phyloP scores from a whole-genome alignment of 371 early-diverging fungal genomes.

The Rhizopus sp. region DNA sequence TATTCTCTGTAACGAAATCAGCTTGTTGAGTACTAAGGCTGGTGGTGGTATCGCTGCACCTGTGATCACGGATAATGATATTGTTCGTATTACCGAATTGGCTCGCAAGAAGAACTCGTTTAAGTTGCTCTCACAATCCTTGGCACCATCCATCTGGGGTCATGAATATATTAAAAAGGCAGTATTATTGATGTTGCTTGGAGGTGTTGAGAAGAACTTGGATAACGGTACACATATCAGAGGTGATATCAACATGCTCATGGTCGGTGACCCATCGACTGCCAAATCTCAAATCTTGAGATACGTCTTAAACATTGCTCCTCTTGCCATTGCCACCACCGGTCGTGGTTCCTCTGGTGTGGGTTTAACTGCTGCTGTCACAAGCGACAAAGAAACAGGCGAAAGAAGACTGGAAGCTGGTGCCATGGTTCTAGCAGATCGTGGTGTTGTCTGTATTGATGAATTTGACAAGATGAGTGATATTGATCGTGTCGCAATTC shows the following conservation, averaged over 20 bases:
- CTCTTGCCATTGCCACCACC: conserved; percentile 93
- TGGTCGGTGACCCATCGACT: conserved; percentile 98
- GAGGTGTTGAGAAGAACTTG: conserved; percentile 95
- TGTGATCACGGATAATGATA: conserved; percentile 76
- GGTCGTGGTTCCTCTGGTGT: conserved; percentile 98
- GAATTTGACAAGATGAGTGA: conserved; percentile 99
- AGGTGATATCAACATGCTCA: conserved; percentile 96
- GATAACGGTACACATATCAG: conserved; percentile 95
- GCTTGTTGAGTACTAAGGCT: conserved; percentile 78
- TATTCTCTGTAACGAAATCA: conserved; percentile 90
- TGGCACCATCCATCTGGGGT: conserved; percentile 98
- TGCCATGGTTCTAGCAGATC: conserved; percentile 99
- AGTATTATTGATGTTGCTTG: conserved; percentile 89
- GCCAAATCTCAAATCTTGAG: conserved; percentile 95
- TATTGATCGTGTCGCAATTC: conserved; percentile 98
- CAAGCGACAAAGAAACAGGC: conserved; percentile 84
- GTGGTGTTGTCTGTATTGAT: conserved; percentile 99
- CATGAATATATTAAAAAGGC: conserved; percentile 98
- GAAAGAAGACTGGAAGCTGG: conserved; percentile 98
- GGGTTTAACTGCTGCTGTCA: conserved; percentile 97
- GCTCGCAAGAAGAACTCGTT: conserved; percentile 74
- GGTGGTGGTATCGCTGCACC: conserved; percentile 63
- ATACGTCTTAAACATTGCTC: conserved; percentile 89
- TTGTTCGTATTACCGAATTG: conserved; percentile 82
- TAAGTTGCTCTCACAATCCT: conserved; percentile 84